Conservation (phyloP, 805 yeast species). For the Tetrapisispora fleetii region DNA sequence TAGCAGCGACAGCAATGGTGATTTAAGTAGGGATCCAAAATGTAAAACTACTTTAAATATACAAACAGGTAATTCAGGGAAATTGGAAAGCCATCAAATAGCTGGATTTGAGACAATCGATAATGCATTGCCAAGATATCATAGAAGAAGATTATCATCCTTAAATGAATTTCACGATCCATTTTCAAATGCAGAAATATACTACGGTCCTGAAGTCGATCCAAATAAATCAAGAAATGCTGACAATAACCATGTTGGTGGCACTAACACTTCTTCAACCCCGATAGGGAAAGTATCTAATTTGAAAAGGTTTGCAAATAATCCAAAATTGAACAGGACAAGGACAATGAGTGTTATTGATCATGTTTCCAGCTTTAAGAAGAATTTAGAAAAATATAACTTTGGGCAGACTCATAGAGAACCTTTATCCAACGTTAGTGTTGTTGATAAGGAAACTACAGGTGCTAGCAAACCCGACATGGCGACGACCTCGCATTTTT, state of each 20-base stretch:
- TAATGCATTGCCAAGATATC: background rate
- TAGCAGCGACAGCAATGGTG: background rate
- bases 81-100: background rate
- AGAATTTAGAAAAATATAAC: constrained; percentile 1
- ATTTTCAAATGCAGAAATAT: constrained; percentile 54
- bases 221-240: constrained; percentile 31
- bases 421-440: background rate
- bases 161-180: constrained; percentile 49
- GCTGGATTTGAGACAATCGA: background rate
- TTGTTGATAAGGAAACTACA: too few relatives aligned
- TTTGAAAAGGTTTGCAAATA: background rate
- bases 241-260: constrained; percentile 27
- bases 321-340: constrained; percentile 35
- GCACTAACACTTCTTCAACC: background rate
- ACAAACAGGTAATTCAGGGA: background rate
- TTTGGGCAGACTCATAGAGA: background rate
- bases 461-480: background rate
- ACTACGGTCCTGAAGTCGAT: constrained; percentile 56
- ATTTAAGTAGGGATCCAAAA: background rate
- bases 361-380: constrained; percentile 19
- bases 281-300: background rate
- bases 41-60: background rate
- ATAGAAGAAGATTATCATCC: constrained; percentile 32
- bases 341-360: constrained; percentile 47
- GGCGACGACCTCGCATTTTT: constrained; percentile 8